Evolutionary conservation across 345 rosid genomes (phyloP).

Genomic region (Kernera saxatilis): DNA sequence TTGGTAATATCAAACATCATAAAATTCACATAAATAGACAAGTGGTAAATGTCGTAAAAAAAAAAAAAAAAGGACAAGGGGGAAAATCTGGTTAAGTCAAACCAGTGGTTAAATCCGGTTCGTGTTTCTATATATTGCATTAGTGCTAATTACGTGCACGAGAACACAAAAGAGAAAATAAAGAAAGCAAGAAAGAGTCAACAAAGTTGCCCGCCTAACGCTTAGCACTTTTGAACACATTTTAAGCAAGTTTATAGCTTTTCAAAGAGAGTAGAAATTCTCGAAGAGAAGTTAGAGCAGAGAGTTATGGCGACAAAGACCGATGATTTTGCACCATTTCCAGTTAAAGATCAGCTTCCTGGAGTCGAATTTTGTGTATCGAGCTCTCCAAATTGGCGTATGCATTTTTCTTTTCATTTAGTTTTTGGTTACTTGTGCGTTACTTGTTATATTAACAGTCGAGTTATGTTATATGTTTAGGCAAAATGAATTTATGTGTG

Average conservation of each 20-base stretch:
- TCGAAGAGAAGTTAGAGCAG: not conserved
- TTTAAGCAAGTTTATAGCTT: slow-evolving; percentile 2
- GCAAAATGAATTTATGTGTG: not conserved
- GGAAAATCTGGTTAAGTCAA: not conserved
- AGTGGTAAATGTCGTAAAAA: too few relatives aligned
- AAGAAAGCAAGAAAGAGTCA: slow-evolving; percentile 17
- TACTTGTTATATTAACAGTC: not conserved
- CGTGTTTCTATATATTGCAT: not conserved
- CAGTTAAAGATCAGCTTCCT: slow-evolving; percentile 82
- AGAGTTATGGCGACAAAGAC: slow-evolving; percentile 39
- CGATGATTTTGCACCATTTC: slow-evolving; percentile 73
- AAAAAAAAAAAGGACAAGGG: not conserved
- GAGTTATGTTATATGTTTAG: not conserved
- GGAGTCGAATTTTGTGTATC: slow-evolving; percentile 70
- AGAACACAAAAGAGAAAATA: slow-evolving; percentile 8
- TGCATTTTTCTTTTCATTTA: not conserved
- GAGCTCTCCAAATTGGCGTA: slow-evolving; percentile 87
- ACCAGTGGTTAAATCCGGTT: slow-evolving; percentile 1
- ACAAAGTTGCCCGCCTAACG: slow-evolving; percentile 34
- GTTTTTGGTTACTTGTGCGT: not conserved
- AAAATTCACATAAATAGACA: not conserved
- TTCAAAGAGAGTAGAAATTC: not conserved
- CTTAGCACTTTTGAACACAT: slow-evolving; percentile 5
- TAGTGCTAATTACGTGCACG: slow-evolving; percentile 26
- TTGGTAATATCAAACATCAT: not conserved